Base-by-base conservation (phyloP, 441 rosid genomes). In the Bruguiera hainesii region DNA sequence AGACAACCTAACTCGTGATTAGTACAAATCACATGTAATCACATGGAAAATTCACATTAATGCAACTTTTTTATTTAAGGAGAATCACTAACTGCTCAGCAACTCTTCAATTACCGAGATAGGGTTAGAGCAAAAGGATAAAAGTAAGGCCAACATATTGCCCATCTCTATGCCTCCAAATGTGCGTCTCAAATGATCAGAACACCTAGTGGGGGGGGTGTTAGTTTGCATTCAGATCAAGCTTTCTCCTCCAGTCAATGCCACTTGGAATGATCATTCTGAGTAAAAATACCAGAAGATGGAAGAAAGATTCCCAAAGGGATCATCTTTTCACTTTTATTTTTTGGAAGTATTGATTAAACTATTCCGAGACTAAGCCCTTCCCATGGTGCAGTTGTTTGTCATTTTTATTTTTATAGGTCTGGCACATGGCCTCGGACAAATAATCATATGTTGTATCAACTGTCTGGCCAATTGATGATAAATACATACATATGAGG, bases 401-500 rank as follows among this genome's bases (percentile, higher is more conserved):
- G 51, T 66, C 58, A 64, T 30, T 65, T 37, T 21, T 23, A 52
- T 46, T 42, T 70, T 66, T 68, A 66, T 68, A 66, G 65, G 66
- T 50, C 46, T 16, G 21, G 80, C 84, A 83, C 81, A 81, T 83
- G 83, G 71, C 64, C 48, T 20, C 64, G 72, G 71, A 31, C 42
- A 74, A 65, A 61, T 60, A 60, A 33, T 52, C 9, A 55, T 26
- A 55, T 61, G 37, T 18, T 56, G 5, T 67, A 65, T 62, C 18
- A 39, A 5, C 50, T 60, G 60, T 71, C 60, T 68, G 53, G 31
- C 59, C 13, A 55, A 15, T 52, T 49, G 59, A 51, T 59, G 67
- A 69, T 71, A 59, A 71, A 72, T 13, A 51, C 18, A 69, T 56
- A 63, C 51, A 49, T 75, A 75, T 60, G 72, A 69, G 73, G 69